A percentile compares a stretch with the other conserved stretches of the same genome.
These are phyloP conservation scores for Cicer yamashitae DNA, from an alignment of 306 rosid genomes.

Conservation along the genomic window DNA sequence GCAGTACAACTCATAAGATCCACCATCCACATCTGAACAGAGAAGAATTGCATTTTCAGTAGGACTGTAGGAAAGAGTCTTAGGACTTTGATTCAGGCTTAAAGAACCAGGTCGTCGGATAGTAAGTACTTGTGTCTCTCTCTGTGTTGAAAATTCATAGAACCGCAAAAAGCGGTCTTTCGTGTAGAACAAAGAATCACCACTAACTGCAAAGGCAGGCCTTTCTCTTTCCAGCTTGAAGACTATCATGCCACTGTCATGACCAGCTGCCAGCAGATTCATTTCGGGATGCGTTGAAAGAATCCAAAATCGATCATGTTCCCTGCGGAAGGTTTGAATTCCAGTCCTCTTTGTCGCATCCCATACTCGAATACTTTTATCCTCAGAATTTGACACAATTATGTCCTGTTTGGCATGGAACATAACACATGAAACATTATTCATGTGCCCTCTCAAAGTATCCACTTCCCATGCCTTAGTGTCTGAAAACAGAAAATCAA, in stretches of 20 bases:
- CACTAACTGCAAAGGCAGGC: slow-evolving; percentile 86
- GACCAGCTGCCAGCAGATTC: slow-evolving; percentile 98
- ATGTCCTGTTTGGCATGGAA: slow-evolving; percentile 96
- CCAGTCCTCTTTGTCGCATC: slow-evolving; percentile 95
- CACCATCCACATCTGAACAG: slow-evolving; percentile 90
- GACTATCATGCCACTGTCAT: slow-evolving; percentile 96
- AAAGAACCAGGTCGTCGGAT: slow-evolving; percentile 88
- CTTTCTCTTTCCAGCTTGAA: slow-evolving; percentile 96
- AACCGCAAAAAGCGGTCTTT: slow-evolving; percentile 87
- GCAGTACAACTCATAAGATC: slow-evolving; percentile 86
- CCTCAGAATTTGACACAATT: slow-evolving; percentile 95
- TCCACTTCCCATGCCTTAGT: slow-evolving; percentile 99
- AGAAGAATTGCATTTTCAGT: slow-evolving; percentile 87
- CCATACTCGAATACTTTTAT: slow-evolving; percentile 96
- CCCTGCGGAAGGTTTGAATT: slow-evolving; percentile 92
- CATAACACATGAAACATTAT: slow-evolving; percentile 95
- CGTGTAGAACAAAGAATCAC: slow-evolving; percentile 74
- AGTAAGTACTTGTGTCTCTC: slow-evolving; percentile 79
- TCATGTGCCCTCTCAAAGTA: slow-evolving; percentile 96
- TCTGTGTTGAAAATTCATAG: slow-evolving; percentile 80
- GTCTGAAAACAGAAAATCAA: slow-evolving; percentile 58
- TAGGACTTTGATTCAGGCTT: slow-evolving; percentile 82
- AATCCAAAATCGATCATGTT: slow-evolving; percentile 98
- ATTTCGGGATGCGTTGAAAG: slow-evolving; percentile 96
- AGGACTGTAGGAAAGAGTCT: slow-evolving; percentile 84